A percentile compares a stretch with the other conserved stretches of the same genome.
phyloP scores from a whole-genome alignment of 1,139 yeast species.

The Arxiozyma slooffiae region DNA sequence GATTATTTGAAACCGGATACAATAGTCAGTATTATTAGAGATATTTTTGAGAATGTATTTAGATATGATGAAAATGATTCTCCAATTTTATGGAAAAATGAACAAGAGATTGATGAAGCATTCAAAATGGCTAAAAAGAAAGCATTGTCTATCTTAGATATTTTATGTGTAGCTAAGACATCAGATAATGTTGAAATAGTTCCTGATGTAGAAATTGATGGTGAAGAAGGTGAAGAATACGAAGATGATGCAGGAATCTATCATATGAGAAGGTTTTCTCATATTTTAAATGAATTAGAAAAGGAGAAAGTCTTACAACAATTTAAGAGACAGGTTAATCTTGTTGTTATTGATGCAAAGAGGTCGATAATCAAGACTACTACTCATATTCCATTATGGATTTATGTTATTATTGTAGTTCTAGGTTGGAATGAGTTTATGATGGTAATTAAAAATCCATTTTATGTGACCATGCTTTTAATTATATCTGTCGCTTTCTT shows the following conservation, averaged over 20 bases:
- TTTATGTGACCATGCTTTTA: constrained; percentile 51
- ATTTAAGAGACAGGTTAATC: constrained; percentile 70
- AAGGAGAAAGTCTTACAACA: constrained; percentile 48
- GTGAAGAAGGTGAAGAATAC: constrained; percentile 35
- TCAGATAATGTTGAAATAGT: constrained; percentile 43
- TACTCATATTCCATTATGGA: constrained; percentile 75
- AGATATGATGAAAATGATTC: constrained; percentile 74
- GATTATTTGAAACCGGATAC: constrained; percentile 54
- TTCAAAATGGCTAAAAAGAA: constrained; percentile 50
- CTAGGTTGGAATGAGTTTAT: constrained; percentile 95
- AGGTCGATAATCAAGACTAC: constrained; percentile 60
- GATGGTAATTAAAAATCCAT: constrained; percentile 78
- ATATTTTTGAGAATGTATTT: constrained; percentile 70
- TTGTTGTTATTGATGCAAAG: constrained; percentile 75
- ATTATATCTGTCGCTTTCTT: constrained; percentile 52
- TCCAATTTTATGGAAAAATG: constrained; percentile 73
- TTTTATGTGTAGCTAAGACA: constrained; percentile 48
- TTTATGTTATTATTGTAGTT: constrained; percentile 59
- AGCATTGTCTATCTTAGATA: constrained; percentile 51
- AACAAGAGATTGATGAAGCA: constrained; percentile 59
- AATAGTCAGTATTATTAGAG: constrained; percentile 48
- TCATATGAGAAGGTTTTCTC: constrained; percentile 39
- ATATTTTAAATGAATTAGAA: constrained; percentile 49
- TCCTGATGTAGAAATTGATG: constrained; percentile 41
- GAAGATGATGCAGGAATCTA: constrained; percentile 32